Base-by-base conservation (phyloP, 306 rosid genomes). In the Ochetophila trinervis region DNA sequence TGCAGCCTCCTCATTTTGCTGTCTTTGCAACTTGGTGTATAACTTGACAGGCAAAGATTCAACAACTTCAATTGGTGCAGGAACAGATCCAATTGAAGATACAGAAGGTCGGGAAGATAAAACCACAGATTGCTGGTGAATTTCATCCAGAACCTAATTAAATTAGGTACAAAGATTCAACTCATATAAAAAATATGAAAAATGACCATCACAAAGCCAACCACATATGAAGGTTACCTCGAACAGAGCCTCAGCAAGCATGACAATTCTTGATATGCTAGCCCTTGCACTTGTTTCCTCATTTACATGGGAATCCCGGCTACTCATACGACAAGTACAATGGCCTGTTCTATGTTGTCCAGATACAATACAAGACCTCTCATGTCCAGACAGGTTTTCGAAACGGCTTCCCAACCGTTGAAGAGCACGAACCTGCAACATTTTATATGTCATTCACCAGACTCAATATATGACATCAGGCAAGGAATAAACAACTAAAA, bases 71-170 rank as follows among this genome's bases (percentile, higher is more conserved):
- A 67, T 80, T 17, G 95, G 99, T 2, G 99, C 99, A 53, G 99
- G 99, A 78, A 90, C 79, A 77, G 99, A 94, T 73, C 99, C 99
- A 63, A 90, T 90, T 27, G 97, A 86, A 71, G 99, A 90, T 53
- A 91, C 92, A 69, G 97, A 88, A 61, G 92, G 96, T 21, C 90
- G 97, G 66, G 99, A 83, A 57, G 99, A 86, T 73, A 90, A 80
- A 78, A 93, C 99, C 63, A 84, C 95, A 50, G 99, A 88, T 85
- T 94, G 99, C 97, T 94, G 99, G 87, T 94, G 99, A 88, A 94
- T 94, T 86, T 94, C 99, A 94, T 94, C 99, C 97, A 94, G 96
- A 88, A 94, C 99, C 99, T 94, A 94, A 83, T 94, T 75, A 87
- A 83, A 72, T 78, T 84, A 81, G 64, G 81, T 73, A 74, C 36